These are phyloP conservation scores for bread wheat (Triticum aestivum) DNA, from an alignment of 176 grass and related monocot species.

Conservation along the genomic window DNA sequence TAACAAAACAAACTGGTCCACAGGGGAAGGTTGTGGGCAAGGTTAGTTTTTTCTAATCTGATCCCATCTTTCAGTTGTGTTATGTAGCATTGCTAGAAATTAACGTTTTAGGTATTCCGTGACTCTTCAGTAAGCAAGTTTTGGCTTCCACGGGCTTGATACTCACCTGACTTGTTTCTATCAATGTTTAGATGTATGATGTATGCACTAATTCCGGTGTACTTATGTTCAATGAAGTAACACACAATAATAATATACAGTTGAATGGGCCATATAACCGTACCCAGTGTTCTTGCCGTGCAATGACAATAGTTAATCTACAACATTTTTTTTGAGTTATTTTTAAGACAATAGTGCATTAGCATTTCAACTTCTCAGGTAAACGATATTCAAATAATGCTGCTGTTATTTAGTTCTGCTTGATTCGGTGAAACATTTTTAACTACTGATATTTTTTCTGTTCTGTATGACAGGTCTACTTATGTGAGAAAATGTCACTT, in stretches of 20 bases:
- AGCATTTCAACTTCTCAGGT: neutral
- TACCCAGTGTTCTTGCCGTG: neutral
- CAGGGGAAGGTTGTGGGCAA: slow-evolving; percentile 98
- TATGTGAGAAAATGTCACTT: slow-evolving; percentile 93
- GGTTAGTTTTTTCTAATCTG: slow-evolving; percentile 43
- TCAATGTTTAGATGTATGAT: neutral
- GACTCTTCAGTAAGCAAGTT: slow-evolving; percentile 7
- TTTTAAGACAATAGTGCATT: neutral
- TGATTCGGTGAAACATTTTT: slow-evolving; percentile 6
- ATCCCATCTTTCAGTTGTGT: neutral
- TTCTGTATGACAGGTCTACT: slow-evolving; percentile 72
- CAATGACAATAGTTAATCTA: neutral
- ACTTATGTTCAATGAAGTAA: neutral
- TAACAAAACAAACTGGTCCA: slow-evolving; percentile 95
- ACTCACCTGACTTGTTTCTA: neutral
- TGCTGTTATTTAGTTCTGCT: slow-evolving; percentile 3
- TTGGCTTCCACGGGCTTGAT: neutral
- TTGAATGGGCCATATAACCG: neutral
- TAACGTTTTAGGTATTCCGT: neutral
- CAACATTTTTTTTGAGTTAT: neutral
- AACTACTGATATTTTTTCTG: slow-evolving; percentile 21
- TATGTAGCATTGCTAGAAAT: neutral
- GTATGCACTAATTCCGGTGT: neutral
- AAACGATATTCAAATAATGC: neutral
- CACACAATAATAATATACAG: neutral